Evolutionary conservation across 2,329 filamentous ascomycete species (phyloP).

Genomic region (Trichophyton equinum): DNA sequence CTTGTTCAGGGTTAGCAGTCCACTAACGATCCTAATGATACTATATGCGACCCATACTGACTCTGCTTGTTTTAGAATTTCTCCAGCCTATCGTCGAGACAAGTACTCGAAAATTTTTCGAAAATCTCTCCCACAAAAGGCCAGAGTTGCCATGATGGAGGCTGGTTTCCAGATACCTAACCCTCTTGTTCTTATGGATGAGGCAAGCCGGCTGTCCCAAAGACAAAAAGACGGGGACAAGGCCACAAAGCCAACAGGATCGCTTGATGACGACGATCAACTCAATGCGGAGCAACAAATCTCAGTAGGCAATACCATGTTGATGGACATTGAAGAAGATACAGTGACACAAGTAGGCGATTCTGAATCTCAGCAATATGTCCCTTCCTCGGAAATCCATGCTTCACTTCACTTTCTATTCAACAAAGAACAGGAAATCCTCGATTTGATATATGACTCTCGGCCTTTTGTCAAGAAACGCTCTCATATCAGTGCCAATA

Average conservation of each 20-base stretch:
- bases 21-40: not conserved
- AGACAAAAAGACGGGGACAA: conserved; percentile 21
- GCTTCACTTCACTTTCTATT: conserved; percentile 70
- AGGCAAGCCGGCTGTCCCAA: conserved; percentile 29
- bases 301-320: conserved; percentile 39
- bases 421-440: conserved; percentile 70
- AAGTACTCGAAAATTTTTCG: conserved; percentile 88
- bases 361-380: conserved; percentile 53
- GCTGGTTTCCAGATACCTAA: conserved; percentile 55
- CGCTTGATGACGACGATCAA: conserved; percentile 43
- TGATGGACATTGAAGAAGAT: conserved; percentile 17
- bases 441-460: conserved; percentile 74
- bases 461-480: conserved; percentile 50
- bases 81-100: conserved; percentile 77
- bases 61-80: conserved; percentile 43
- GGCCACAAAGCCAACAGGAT: conserved; percentile 12
- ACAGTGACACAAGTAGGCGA: conserved; percentile 26
- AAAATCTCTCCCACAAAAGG: conserved; percentile 61
- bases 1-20: conserved; percentile 42
- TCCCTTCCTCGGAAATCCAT: conserved; percentile 72
- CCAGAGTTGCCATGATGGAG: conserved; percentile 64
- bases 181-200: conserved; percentile 50
- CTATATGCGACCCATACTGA: not conserved
- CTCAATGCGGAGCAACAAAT: conserved; percentile 49
- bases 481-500: conserved; percentile 56